These are phyloP conservation scores for Tetrapisispora taiwanensis DNA, from an alignment of 805 yeast species.

Conservation along the genomic window DNA sequence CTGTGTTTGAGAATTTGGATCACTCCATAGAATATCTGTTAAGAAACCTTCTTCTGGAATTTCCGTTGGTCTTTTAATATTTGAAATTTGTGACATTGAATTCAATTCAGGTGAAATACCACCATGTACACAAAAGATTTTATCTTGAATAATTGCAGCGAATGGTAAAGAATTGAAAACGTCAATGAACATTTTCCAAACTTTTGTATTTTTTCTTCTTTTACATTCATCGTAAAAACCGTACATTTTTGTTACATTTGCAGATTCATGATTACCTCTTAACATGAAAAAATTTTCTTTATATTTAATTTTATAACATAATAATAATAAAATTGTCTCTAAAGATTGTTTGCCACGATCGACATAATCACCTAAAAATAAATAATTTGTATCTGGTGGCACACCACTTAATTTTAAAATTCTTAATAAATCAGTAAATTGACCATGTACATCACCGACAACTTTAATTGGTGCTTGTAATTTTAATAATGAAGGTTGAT, in stretches of 20 bases:
- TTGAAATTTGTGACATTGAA: constrained; percentile 52
- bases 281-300: constrained; percentile 91
- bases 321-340: constrained; percentile 77
- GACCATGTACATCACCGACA: constrained; percentile 95
- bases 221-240: constrained; percentile 98
- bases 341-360: constrained; percentile 95
- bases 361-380: constrained; percentile 93
- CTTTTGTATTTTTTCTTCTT: constrained; percentile 76
- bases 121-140: constrained; percentile 84
- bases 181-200: constrained; percentile 90
- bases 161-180: constrained; percentile 92
- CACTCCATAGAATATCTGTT: constrained; percentile 76
- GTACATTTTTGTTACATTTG: constrained; percentile 90
- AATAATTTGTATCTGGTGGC: constrained; percentile 86
- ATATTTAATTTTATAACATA: constrained; percentile 90
- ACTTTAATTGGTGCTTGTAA: constrained; percentile 72
- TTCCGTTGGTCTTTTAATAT: constrained; percentile 69
- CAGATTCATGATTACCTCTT: constrained; percentile 96
- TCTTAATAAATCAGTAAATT: constrained; percentile 81
- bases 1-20: constrained; percentile 47
- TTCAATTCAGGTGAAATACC: constrained; percentile 67
- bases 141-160: constrained; percentile 90
- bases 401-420: constrained; percentile 90
- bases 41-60: constrained; percentile 70
- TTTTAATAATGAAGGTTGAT: constrained; percentile 55